Percentiles rank a stretch among this genome's conserved stretches.
These are phyloP conservation scores for Pinus albicaulis DNA, from an alignment of 75 land plant genomes.

Conservation along the genomic window DNA sequence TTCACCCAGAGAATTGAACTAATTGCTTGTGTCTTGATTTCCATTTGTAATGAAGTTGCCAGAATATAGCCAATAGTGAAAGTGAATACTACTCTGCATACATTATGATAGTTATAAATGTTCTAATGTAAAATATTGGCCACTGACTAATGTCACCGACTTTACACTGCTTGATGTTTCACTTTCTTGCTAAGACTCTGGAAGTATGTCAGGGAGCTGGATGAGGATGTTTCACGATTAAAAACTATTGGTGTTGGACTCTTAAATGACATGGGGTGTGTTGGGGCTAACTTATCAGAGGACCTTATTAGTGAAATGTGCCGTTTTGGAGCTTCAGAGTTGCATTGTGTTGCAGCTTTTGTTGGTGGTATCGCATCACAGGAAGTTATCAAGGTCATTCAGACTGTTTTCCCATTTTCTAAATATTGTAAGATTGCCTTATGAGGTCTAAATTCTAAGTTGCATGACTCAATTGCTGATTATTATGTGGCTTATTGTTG, in stretches of 20 bases:
- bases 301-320: conserved; percentile 87
- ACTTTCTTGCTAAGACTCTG: not conserved
- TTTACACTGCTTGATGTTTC: not conserved
- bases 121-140: not conserved
- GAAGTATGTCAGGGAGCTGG: conserved; percentile 54
- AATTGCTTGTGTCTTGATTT: not conserved
- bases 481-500: not conserved
- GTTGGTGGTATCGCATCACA: conserved; percentile 96
- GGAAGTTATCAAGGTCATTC: conserved; percentile 84
- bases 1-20: not conserved
- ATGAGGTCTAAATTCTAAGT: not conserved
- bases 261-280: conserved; percentile 69
- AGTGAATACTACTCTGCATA: not conserved
- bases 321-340: conserved; percentile 89
- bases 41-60: not conserved
- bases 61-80: not conserved
- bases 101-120: not conserved
- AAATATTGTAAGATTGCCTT: not conserved
- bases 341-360: conserved; percentile 91
- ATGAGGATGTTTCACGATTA: conserved; percentile 77
- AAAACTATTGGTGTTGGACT: conserved; percentile 62
- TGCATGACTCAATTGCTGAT: not conserved
- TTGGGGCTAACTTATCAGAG: conserved; percentile 70
- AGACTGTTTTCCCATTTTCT: not conserved
- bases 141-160: not conserved